These are phyloP conservation scores for Scalesia atractyloides DNA, from an alignment of 129 eudicot genomes.

Conservation along the genomic window DNA sequence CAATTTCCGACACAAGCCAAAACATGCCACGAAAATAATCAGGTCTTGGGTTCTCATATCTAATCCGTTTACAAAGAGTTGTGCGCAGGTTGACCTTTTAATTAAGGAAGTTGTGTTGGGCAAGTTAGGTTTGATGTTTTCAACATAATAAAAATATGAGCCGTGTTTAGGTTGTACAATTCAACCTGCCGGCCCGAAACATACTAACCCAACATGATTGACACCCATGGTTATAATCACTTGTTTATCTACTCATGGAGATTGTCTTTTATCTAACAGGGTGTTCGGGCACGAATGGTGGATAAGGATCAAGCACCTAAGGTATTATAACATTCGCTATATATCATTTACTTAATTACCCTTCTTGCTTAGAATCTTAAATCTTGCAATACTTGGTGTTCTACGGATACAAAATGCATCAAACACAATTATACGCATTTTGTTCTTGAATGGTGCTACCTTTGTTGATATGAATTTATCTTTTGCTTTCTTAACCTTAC, in stretches of 20 bases:
- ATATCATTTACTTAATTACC: neutral
- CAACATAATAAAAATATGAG: no score
- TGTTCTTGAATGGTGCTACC: neutral
- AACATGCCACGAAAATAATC: no score
- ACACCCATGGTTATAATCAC: neutral
- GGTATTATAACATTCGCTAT: constrained; percentile 40
- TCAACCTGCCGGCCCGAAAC: neutral
- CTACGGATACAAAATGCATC: constrained; percentile 1
- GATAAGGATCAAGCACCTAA: constrained; percentile 83
- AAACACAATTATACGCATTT: no score
- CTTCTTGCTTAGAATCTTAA: neutral
- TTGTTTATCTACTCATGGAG: neutral
- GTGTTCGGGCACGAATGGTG: constrained; percentile 52
- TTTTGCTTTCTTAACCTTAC: constrained; percentile 19
- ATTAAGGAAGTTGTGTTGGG: no score
- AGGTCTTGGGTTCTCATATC: no score
- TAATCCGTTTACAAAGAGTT: no score
- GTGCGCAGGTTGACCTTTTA: no score
- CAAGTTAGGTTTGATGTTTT: no score
- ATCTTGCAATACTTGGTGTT: neutral
- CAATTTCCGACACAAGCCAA: no score
- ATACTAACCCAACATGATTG: neutral
- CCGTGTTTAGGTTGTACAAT: no score
- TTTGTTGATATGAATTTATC: neutral
- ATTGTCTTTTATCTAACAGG: constrained; percentile 4